Evolutionary conservation across 2,329 filamentous ascomycete genomes (phyloP), one percentile per base, ranked within the genome.

Genomic region (Paecilomyces variotii): DNA sequence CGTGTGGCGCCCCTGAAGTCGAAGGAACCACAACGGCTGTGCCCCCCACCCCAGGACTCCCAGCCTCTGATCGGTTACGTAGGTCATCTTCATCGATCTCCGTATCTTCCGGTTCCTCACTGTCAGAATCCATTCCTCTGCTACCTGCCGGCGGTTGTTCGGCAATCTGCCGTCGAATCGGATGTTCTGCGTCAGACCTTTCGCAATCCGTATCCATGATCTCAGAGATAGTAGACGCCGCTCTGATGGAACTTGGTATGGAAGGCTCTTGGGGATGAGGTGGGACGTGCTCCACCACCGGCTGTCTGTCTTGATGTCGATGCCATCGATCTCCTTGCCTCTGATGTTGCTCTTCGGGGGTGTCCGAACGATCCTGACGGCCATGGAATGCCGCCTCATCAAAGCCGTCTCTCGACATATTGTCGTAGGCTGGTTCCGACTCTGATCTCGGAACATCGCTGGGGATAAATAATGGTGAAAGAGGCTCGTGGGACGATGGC

Each of bases 361-460:
- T 60, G 55, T 60, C 58, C 58, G 58, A 57, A 49, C 54, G 58
- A 50, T 53, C 52, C 55, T 53, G 58, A 57, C 58, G 58, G 53
- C 58, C 55, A 60, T 32, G 54, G 54, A 39, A 57, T 60, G 55
- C 55, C 26, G 55, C 55, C 55, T 60, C 58, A 57, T 51, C 57
- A 50, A 60, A 53, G 55, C 58, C 51, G 58, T 55, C 55, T 60
- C 54, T 57, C 58, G 58, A 60, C 58, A 60, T 60, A 51, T 60
- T 55, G 49, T 60, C 55, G 55, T 55, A 55, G 55, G 51, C 57
- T 51, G 55, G 50, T 57, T 56, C 55, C 28, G 28, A 32, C 9
- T 9, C 4, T 32, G 9, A 32, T 4, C 28, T 4, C 9, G 28
- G 9, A 32, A 4, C 28, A 32, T 9, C 28, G 28, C 9, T 32